Base-by-base conservation (phyloP, 2,329 filamentous ascomycete genomes). In the Aureobasidium sp. region DNA sequence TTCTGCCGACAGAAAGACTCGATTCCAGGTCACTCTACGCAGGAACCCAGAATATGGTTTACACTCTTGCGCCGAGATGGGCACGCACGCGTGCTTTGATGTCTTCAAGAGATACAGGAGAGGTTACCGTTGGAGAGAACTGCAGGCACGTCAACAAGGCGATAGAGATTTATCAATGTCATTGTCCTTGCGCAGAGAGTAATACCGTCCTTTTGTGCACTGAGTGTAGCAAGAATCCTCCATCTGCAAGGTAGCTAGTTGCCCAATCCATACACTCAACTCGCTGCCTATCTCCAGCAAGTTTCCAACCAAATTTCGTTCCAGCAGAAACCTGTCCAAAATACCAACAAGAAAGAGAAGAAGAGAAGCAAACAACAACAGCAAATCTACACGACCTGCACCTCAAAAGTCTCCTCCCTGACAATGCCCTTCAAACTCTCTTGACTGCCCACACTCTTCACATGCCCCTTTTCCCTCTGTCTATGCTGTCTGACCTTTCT, bases 331-430 rank as follows among this genome's bases (percentile, higher is more conserved):
- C 2, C 31, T 9, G 9, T 31, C 8, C 31, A 9, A 12, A 34
- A 34, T 9, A 34, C 12, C 31, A 34, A 9, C 31, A 34, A 34
- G 31, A 34, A 34, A 11, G 11, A 34, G 31, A 41, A 41, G 17
- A 47, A 29, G 22, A 6, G 6, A n/a, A 47, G 29, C 1, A 49
- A 49, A 20, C 2, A 15, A 49, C 20, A 6, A 29, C n/a, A 34
- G 14, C 20, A 11, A 49, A 34, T 15, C n/a, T 55, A 42, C 37
- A 44, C 27, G 25, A 34, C 34, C 12, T 39, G 36, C 31, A 59
- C 42, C 55, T 59, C 55, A 59, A 59, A 59, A 47, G 41, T 48
- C 20, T 59, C 42, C 7, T 44, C 41, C 42, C 55, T 25, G 4
- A 59, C 55, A 39, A 59, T 59, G 2, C 55, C 55, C 55, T 48